Conservation (phyloP, 148 eudicot species). For the Dysphania ambrosioides region DNA sequence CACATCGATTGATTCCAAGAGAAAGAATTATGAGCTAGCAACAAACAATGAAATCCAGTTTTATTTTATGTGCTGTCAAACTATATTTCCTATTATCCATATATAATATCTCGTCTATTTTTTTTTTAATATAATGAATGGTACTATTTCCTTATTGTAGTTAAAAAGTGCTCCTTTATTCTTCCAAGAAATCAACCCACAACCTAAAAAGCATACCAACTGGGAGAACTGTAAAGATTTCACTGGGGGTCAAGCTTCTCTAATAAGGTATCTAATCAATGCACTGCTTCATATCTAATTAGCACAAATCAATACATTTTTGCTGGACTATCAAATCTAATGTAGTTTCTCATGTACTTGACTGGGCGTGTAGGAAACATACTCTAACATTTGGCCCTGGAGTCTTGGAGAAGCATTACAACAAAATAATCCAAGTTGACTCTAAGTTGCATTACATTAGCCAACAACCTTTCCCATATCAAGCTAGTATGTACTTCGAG, state of each 20-base stretch:
- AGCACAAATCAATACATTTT: neutral
- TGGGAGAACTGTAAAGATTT: slow-evolving; percentile 59
- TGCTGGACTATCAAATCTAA: no score
- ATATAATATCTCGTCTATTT: no score
- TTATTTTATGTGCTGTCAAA: no score
- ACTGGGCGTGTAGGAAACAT: slow-evolving; percentile 29
- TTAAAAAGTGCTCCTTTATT: slow-evolving; percentile 48
- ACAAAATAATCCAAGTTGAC: slow-evolving; percentile 24
- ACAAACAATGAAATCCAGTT: no score
- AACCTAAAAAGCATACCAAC: slow-evolving; percentile 58
- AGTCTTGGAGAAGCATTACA: slow-evolving; percentile 23
- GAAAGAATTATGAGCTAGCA: no score
- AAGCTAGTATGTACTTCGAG: slow-evolving; percentile 12
- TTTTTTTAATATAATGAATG: no score
- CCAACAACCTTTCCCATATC: slow-evolving; percentile 24
- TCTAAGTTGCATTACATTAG: slow-evolving; percentile 11
- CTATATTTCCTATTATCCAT: neutral
- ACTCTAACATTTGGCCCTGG: slow-evolving; percentile 9
- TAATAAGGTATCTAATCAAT: slow-evolving; percentile 38
- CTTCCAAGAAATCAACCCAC: slow-evolving; percentile 42
- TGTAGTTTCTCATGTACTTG: no score
- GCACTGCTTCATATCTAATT: neutral
- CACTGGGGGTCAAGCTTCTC: slow-evolving; percentile 52
- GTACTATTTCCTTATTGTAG: slow-evolving; percentile 22
- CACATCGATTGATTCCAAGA: no score